Conservation (phyloP, 371 early-diverging fungal species). For the Amoeboaphelidium protococcarum region DNA sequence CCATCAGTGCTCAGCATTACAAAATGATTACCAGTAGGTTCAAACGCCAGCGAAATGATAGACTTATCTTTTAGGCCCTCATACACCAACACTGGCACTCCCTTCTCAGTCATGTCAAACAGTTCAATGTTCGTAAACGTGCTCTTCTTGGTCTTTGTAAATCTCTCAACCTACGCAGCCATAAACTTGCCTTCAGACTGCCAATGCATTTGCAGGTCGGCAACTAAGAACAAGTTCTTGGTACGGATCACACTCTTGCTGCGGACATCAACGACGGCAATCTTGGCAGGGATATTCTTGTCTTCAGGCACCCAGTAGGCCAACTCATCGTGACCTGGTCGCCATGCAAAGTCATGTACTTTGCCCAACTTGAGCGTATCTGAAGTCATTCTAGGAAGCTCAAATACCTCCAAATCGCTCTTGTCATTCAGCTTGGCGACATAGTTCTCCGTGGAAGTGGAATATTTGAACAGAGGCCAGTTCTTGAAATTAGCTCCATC, state of each 20-base stretch:
- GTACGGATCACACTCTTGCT: conserved; percentile 57
- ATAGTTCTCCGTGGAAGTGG: conserved; percentile 68
- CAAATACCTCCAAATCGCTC: conserved; percentile 47
- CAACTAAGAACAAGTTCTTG: conserved; percentile 87
- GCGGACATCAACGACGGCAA: conserved; percentile 61
- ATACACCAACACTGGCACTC: conserved; percentile 75
- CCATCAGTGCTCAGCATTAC: conserved; percentile 52
- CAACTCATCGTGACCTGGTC: conserved; percentile 47
- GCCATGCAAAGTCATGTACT: conserved; percentile 75
- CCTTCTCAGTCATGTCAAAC: conserved; percentile 70
- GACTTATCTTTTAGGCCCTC: conserved; percentile 49
- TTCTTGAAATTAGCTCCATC: conserved; percentile 12
- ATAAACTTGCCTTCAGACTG: conserved; percentile 69
- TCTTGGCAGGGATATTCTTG: conserved; percentile 84
- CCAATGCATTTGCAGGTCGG: conserved; percentile 56
- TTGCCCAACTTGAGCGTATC: conserved; percentile 67
- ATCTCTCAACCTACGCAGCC: conserved; percentile 69
- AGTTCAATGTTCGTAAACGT: conserved; percentile 70
- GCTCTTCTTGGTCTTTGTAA: conserved; percentile 72
- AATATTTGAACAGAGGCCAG: conserved; percentile 95
- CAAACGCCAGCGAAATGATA: conserved; percentile 64
- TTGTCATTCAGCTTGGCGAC: conserved; percentile 57
- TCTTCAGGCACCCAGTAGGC: conserved; percentile 88
- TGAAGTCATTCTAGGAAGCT: conserved; percentile 75
- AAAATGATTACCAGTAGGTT: conserved; percentile 66